Conservation (phyloP, 2,329 filamentous ascomycete genomes). For the Microsporum audouinii region DNA sequence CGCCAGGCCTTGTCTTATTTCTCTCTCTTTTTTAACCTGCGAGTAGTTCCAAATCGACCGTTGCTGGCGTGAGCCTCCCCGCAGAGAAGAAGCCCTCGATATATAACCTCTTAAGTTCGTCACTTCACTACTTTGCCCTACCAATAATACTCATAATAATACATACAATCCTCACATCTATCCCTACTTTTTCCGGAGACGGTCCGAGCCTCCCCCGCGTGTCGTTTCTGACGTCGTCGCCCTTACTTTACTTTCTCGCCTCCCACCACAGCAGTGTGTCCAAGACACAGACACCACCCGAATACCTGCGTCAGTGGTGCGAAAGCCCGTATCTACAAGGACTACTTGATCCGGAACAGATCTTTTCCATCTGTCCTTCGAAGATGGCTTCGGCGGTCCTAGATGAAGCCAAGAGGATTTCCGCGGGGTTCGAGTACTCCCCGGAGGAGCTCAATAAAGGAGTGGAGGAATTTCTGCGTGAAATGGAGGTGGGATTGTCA, state of each 20-base stretch:
- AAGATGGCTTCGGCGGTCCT: constrained; percentile 27
- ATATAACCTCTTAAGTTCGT: background rate
- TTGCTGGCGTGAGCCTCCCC: background rate
- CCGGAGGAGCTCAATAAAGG: constrained; percentile 66
- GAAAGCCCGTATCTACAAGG: constrained; percentile 1
- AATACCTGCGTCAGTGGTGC: constrained; percentile 5
- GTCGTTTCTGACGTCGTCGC: background rate
- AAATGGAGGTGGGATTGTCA: constrained; percentile 77
- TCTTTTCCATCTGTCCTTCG: background rate
- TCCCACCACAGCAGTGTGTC: background rate
- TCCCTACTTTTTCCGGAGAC: background rate
- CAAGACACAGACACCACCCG: background rate
- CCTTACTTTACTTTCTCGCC: background rate
- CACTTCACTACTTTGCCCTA: background rate
- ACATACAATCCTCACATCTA: background rate
- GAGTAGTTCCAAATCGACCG: background rate
- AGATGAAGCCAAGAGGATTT: constrained; percentile 67
- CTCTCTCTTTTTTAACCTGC: background rate
- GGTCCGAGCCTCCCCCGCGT: background rate
- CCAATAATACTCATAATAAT: background rate
- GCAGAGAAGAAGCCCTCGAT: background rate
- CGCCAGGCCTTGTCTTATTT: background rate
- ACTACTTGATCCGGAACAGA: constrained; percentile 1
- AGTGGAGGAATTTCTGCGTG: constrained; percentile 71
- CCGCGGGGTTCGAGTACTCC: constrained; percentile 73